Base-by-base conservation (phyloP, 768 basidiomycete genomes). In the Botryobasidium botryosum region DNA sequence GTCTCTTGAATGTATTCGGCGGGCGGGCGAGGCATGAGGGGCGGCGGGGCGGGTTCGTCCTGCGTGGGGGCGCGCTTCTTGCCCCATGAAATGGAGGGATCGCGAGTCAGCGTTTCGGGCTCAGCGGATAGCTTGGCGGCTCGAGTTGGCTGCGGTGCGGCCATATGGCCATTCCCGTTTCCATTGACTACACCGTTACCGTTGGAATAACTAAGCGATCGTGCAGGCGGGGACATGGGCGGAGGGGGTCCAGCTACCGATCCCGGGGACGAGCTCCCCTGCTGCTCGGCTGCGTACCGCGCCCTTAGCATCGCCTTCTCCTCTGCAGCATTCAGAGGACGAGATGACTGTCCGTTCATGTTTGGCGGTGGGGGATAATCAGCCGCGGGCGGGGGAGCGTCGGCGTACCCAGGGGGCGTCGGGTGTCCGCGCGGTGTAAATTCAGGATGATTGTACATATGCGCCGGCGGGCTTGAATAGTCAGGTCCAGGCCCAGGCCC, bases 1-100 rank as follows among this genome's bases (percentile, higher is more conserved):
- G 83, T 86, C 62, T 86, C 79, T 50, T 78, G 72, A 49, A 87
- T 83, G 56, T 86, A 86, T 44, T 80, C 77, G 5, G 58, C 72
- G 6, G 83, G 84, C 1, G 83, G 84, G 41, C 77, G 74, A 2
- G 83, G 84, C 65, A 70, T 63, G 49, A 86, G 62, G 6, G 83
- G 81, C 1, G 82, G 81, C 0, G 79, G 83, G 0, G 69, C 59
- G 0, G 65, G 64, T 3, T 62, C 50, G 6, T 55, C n/a, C 50
- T 12, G 24, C 25, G 18, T 6, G 35, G 48, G 40, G 10, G 50
- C 50, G n/a, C 51, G 51, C 32, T 48, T 47, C 40, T 54, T 54
- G 13, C 53, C 53, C 20, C 40, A 39, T 21, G 47, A 27, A 10
- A 54, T 47, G 27, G 53, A 44, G 17, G 53, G 53, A 35, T 54